Evolutionary conservation across 805 yeast genomes (phyloP), one percentile per base, ranked within the genome.

Genomic region (Ogataea methylovora): DNA sequence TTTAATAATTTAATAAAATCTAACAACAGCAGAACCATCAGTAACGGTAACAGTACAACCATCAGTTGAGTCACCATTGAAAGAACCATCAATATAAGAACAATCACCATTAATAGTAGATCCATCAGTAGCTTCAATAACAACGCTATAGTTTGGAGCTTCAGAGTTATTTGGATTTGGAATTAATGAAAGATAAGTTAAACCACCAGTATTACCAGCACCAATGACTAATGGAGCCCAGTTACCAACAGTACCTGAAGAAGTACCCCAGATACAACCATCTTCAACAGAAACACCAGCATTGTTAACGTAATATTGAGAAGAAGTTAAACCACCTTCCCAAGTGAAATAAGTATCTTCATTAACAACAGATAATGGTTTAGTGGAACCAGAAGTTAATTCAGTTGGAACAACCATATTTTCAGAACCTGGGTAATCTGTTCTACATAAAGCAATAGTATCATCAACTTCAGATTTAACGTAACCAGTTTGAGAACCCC

Each of bases 341-440:
- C 96, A 88, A 38, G 57, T 58, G 76, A 76, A 92, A 74, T 90
- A 90, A 44, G 68, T 52, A 45, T 67, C 80, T 57, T 77, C 74
- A 61, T 86, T 72, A 43, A 88, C 96, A 46, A 82, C 94, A 35
- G 95, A 71, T 48, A 87, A 66, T 38, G 82, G 80, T 52, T 70
- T 60, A 25, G 71, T 48, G 25, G 66, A 51, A 50, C 95, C 95
- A 39, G 81, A 83, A 23, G 58, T 60, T 34, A 88, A 82, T 43
- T 75, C 67, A 40, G 97, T 88, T 60, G 98, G 97, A 42, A 90
- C 73, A 47, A 80, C 94, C 97, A 90, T 92, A 75, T 87, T 87
- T 71, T 90, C 98, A 45, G 96, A 81, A 68, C 98, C 98, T 56
- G 98, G 98, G 76, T 90, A 90, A 62, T 90, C 98, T 42, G 98